Evolutionary conservation across 441 rosid species (phyloP), one percentile per base, ranked within the genome.

Genomic region (Manihot esculenta): DNA sequence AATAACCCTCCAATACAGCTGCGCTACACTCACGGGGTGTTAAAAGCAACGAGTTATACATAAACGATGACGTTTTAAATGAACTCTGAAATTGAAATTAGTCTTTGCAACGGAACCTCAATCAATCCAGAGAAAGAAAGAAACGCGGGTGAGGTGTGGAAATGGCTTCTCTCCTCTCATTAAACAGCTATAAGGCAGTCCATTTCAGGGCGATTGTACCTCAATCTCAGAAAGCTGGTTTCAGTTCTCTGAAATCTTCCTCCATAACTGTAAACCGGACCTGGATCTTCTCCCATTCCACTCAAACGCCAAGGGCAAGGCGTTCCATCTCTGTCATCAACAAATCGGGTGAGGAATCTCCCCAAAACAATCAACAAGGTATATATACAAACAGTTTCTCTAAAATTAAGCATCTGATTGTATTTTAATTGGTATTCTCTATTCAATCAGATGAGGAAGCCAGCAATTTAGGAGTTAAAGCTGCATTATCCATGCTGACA

Each of bases 401-500:
- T 33, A 8, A 17, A 58, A 27, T 58, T 27, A 15, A 58, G 30
- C 15, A 7, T 15, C 44, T 2, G 30, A 57, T 26, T 27, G n/a
- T 14, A 59, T 17, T 59, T 33, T 35, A 59, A 59, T 33, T 59
- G 33, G 1, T 10, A 14, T 63, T 4, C 35, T 8, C 3, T 76
- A 24, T 44, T 73, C 10, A 61, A 54, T 68, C 73, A 78, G 94
- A 79, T 57, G 80, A 66, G 12, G 88, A 85, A 72, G 80, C 38
- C 55, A 76, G 81, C 65, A 85, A 66, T 76, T 69, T 84, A 26
- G 97, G 97, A 72, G 93, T 94, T 66, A 86, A 81, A 85, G 91
- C 86, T 70, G 97, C 97, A 18, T 69, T 94, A 53, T 85, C 86
- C 30, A 65, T 88, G 81, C 94, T 94, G 24, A 85, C 72, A 73